These are phyloP conservation scores for Pilatotrama ljubarskyi DNA, from an alignment of 768 basidiomycete genomes.

Conservation along the genomic window DNA sequence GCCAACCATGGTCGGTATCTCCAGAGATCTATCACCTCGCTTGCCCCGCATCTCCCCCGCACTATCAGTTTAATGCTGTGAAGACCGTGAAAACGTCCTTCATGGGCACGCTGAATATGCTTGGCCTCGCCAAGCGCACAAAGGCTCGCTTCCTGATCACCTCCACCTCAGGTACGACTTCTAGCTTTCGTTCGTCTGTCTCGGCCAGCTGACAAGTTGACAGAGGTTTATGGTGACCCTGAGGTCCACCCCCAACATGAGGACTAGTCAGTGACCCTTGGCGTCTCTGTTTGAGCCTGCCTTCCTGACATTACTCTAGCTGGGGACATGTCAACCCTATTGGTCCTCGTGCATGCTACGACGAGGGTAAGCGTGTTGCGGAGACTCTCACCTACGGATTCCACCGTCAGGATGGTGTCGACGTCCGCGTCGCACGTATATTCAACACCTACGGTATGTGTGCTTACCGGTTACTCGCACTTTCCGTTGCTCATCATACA, in stretches of 20 bases:
- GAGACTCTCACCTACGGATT: slow-evolving; percentile 98
- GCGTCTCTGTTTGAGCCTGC: slow-evolving; percentile 17
- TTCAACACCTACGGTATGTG: slow-evolving; percentile 89
- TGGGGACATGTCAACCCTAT: slow-evolving; percentile 99
- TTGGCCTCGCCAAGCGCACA: slow-evolving; percentile 94
- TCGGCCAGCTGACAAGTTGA: background rate
- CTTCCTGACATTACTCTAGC: slow-evolving; percentile 41
- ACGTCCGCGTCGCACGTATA: slow-evolving; percentile 96
- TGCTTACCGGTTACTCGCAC: background rate
- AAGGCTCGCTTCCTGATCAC: slow-evolving; percentile 97
- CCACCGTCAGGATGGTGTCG: slow-evolving; percentile 91
- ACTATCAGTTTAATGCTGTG: slow-evolving; percentile 97
- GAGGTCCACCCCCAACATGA: slow-evolving; percentile 96
- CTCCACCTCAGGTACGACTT: slow-evolving; percentile 81
- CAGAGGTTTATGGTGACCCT: slow-evolving; percentile 98
- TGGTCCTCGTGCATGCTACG: slow-evolving; percentile 98
- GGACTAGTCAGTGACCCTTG: slow-evolving; percentile 70
- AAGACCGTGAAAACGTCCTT: slow-evolving; percentile 99
- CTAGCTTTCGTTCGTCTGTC: slow-evolving; percentile 9
- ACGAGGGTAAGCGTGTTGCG: slow-evolving; percentile 98
- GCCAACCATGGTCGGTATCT: background rate
- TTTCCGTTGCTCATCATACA: background rate
- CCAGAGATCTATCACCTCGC: slow-evolving; percentile 97
- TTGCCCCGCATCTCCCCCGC: slow-evolving; percentile 95
- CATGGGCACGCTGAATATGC: slow-evolving; percentile 98